These are phyloP conservation scores for Agarophyton chilense DNA, from an alignment of 23 red algal species.

Conservation along the genomic window DNA sequence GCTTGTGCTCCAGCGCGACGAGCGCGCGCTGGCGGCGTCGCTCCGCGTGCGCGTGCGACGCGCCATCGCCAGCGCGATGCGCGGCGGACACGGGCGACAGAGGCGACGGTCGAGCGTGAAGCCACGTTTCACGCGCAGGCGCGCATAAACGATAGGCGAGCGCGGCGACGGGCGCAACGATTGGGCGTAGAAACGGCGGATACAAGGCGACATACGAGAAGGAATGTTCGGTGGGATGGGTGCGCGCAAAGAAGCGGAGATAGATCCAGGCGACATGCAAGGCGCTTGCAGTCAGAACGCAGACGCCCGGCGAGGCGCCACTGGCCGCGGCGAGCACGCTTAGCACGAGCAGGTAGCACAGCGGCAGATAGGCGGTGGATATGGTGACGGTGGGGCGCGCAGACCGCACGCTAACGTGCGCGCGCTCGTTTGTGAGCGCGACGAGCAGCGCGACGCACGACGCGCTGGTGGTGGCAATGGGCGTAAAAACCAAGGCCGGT, in stretches of 20 bases:
- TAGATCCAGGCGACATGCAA: slow-evolving; percentile 60
- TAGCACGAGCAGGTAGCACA: not conserved
- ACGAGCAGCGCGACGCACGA: slow-evolving; percentile 55
- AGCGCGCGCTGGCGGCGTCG: slow-evolving; percentile 57
- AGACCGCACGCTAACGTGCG: slow-evolving; percentile 20
- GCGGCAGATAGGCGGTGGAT: slow-evolving; percentile 25
- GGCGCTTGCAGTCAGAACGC: slow-evolving; percentile 34
- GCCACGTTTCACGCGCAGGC: slow-evolving; percentile 7
- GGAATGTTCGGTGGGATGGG: slow-evolving; percentile 45
- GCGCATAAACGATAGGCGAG: slow-evolving; percentile 1
- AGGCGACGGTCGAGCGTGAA: not conserved
- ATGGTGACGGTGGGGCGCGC: slow-evolving; percentile 16
- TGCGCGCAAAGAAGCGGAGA: slow-evolving; percentile 66
- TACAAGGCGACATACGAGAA: slow-evolving; percentile 59
- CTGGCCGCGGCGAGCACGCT: not conserved
- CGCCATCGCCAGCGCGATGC: no score
- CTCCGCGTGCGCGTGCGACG: no score
- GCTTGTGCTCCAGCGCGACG: slow-evolving; percentile 39
- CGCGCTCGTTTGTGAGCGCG: slow-evolving; percentile 64
- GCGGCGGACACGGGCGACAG: slow-evolving; percentile 13
- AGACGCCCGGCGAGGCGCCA: slow-evolving; percentile 17
- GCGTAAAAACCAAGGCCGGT: slow-evolving; percentile 45
- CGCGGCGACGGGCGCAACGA: slow-evolving; percentile 33
- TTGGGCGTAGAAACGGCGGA: slow-evolving; percentile 11
- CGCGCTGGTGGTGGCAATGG: slow-evolving; percentile 57